Evolutionary conservation across 352 stramenopile genomes (phyloP).

Genomic region (Phytophthora cactorum): DNA sequence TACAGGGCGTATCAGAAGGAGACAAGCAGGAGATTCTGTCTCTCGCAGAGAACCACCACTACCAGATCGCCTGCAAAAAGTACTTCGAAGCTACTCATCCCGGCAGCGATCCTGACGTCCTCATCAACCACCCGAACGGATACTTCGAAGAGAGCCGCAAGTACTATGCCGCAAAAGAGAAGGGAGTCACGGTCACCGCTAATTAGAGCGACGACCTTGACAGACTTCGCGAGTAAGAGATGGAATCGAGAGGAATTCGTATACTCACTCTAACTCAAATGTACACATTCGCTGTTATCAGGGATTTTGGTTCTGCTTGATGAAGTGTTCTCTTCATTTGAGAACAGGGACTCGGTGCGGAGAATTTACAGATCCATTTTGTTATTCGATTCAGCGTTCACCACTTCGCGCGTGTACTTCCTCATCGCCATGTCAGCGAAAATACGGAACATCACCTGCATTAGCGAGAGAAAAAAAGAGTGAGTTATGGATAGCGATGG

Average conservation of each 20-base stretch:
- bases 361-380: constrained; percentile 1
- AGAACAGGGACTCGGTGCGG: neutral
- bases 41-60: constrained; percentile 93
- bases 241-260: constrained; percentile 10
- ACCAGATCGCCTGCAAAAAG: constrained; percentile 97
- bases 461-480: neutral
- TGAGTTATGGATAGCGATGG: neutral
- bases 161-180: constrained; percentile 91
- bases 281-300: constrained; percentile 24
- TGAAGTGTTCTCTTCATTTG: constrained; percentile 12
- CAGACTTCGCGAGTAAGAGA: neutral
- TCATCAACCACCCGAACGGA: constrained; percentile 99
- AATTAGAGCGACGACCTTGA: constrained; percentile 21
- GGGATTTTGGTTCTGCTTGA: neutral
- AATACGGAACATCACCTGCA: constrained; percentile 67
- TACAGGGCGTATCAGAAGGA: constrained; percentile 78
- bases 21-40: constrained; percentile 95
- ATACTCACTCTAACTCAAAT: constrained; percentile 31
- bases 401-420: constrained; percentile 64
- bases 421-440: constrained; percentile 73
- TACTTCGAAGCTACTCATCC: constrained; percentile 97
- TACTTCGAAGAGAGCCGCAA: constrained; percentile 97
- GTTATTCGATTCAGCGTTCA: constrained; percentile 24
- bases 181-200: constrained; percentile 57
- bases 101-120: constrained; percentile 81